Evolutionary conservation across 345 rosid genomes (phyloP).

Genomic region (Theobroma cacao): DNA sequence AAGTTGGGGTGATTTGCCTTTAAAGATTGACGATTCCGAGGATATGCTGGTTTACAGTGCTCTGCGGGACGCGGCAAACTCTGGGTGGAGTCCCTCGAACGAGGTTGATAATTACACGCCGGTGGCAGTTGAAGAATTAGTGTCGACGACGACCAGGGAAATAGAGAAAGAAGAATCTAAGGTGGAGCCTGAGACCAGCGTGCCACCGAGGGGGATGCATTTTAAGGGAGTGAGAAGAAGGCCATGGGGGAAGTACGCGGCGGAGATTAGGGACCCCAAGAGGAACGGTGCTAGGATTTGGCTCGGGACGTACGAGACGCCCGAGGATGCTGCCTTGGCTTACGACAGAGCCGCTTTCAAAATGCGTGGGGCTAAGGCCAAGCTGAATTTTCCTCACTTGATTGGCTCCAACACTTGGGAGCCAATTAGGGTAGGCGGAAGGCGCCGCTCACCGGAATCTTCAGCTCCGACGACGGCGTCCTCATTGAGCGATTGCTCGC

Average conservation of each 20-base stretch:
- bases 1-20: slow-evolving; percentile 32
- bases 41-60: slow-evolving; percentile 26
- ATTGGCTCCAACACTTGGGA: slow-evolving; percentile 35
- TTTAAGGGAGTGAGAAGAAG: slow-evolving; percentile 40
- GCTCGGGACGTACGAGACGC: slow-evolving; percentile 69
- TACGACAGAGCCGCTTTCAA: slow-evolving; percentile 56
- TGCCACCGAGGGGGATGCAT: not conserved
- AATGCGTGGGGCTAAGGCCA: slow-evolving; percentile 53
- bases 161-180: not conserved
- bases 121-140: not conserved
- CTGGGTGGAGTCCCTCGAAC: slow-evolving; percentile 26
- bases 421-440: slow-evolving; percentile 44
- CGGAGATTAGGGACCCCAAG: slow-evolving; percentile 67
- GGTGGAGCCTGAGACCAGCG: not conserved
- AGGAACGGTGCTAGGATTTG: slow-evolving; percentile 62
- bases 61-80: slow-evolving; percentile 16
- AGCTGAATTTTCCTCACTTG: slow-evolving; percentile 58
- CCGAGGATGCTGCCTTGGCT: slow-evolving; percentile 66
- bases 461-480: not conserved
- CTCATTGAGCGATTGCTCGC: not conserved
- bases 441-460: slow-evolving; percentile 32
- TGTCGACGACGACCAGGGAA: too few species aligned
- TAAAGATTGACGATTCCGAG: slow-evolving; percentile 25
- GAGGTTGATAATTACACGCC: not conserved
- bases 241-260: slow-evolving; percentile 74